A percentile compares a stretch with the other conserved stretches of the same genome.
These are phyloP conservation scores for Sporothrix dimorphospora DNA, from an alignment of 2,329 filamentous ascomycete genomes.

Conservation along the genomic window DNA sequence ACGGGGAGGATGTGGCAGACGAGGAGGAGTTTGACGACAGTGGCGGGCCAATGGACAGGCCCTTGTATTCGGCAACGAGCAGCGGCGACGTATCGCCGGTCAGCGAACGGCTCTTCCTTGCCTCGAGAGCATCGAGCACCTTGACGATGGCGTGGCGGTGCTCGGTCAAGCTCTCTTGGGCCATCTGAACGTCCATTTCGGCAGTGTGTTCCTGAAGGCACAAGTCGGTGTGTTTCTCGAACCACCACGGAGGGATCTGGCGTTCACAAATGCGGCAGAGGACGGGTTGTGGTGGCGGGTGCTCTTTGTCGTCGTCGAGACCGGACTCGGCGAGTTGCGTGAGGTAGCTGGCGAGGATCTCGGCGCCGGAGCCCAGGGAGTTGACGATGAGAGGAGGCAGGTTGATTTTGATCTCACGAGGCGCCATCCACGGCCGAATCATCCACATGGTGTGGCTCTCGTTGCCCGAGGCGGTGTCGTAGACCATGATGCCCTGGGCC, in stretches of 20 bases:
- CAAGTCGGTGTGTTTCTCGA: constrained; percentile 96
- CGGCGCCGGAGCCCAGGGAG: constrained; percentile 89
- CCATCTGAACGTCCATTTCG: constrained; percentile 96
- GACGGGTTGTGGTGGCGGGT: constrained; percentile 80
- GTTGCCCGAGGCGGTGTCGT: constrained; percentile 81
- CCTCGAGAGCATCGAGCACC: constrained; percentile 89
- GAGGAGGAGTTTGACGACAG: constrained; percentile 60
- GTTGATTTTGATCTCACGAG: constrained; percentile 94
- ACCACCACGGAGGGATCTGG: constrained; percentile 98
- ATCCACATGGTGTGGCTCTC: constrained; percentile 99
- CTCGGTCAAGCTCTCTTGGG: constrained; percentile 88
- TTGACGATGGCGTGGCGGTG: constrained; percentile 94
- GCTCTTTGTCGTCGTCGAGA: constrained; percentile 71
- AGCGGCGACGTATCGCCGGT: constrained; percentile 52
- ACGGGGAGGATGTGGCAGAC: constrained; percentile 59
- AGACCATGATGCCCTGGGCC: constrained; percentile 98
- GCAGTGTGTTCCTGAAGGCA: constrained; percentile 95
- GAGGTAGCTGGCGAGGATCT: constrained; percentile 91
- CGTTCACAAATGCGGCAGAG: constrained; percentile 97
- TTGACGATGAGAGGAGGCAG: constrained; percentile 87
- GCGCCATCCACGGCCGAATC: constrained; percentile 86
- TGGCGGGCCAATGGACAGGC: constrained; percentile 77
- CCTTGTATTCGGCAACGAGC: constrained; percentile 81
- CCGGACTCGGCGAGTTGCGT: constrained; percentile 85
- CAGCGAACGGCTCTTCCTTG: constrained; percentile 67